These are phyloP conservation scores for Magnaporthiopsis incrustans DNA, from an alignment of 2,329 filamentous ascomycete genomes.

Conservation along the genomic window DNA sequence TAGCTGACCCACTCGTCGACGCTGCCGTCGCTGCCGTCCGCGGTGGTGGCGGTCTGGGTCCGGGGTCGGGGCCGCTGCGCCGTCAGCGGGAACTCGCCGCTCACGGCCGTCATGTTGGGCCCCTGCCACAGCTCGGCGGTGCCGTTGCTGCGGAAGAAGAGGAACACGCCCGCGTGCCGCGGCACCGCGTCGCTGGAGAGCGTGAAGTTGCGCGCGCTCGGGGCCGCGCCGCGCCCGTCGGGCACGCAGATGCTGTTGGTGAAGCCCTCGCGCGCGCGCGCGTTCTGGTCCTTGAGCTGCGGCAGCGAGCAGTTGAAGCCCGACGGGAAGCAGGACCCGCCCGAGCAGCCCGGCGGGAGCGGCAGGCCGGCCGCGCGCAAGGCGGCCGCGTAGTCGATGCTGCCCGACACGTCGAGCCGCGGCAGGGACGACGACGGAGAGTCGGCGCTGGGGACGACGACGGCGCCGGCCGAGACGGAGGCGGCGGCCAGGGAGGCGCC, in stretches of 20 bases:
- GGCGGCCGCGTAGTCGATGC: slow-evolving; percentile 13
- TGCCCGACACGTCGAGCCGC: slow-evolving; percentile 11
- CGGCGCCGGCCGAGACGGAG: no score
- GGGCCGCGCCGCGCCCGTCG: slow-evolving; percentile 4
- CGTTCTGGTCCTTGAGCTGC: slow-evolving; percentile 1
- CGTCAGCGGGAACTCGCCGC: slow-evolving; percentile 7
- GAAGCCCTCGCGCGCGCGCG: slow-evolving; percentile 8
- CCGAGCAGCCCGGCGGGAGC: slow-evolving; percentile 10
- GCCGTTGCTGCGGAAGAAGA: slow-evolving; percentile 10
- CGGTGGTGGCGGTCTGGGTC: neutral
- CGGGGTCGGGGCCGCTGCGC: neutral
- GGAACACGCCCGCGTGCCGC: slow-evolving; percentile 5
- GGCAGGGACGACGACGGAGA: neutral
- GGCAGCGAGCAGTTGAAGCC: slow-evolving; percentile 16
- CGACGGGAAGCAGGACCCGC: slow-evolving; percentile 12
- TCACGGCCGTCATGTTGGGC: slow-evolving; percentile 5
- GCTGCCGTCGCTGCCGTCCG: no score
- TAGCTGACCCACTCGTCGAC: slow-evolving; percentile 8
- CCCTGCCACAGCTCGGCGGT: slow-evolving; percentile 8
- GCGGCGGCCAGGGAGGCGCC: slow-evolving; percentile 4
- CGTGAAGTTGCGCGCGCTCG: slow-evolving; percentile 6
- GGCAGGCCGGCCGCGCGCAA: slow-evolving; percentile 12
- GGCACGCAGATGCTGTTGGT: slow-evolving; percentile 12
- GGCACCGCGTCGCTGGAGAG: slow-evolving; percentile 7
- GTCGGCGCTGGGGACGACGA: neutral